Conservation (phyloP, 2,329 filamentous ascomycete species). For the Colletotrichum tofieldiae region DNA sequence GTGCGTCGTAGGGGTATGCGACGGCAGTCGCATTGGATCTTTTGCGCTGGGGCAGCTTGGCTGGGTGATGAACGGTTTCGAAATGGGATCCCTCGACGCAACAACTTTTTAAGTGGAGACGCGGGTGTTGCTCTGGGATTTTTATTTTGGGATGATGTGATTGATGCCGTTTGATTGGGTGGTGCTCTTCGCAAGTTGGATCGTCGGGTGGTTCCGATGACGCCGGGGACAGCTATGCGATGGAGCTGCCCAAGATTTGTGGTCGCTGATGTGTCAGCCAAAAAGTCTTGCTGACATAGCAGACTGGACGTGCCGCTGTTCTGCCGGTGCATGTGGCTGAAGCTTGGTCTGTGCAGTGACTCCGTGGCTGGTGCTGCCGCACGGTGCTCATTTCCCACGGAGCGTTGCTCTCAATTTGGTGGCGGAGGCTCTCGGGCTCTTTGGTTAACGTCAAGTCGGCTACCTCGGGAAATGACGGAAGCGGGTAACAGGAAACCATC, state of each 20-base stretch:
- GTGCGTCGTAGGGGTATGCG: constrained; percentile 18
- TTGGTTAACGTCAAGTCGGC: constrained; percentile 14
- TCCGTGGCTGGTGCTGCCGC: background rate
- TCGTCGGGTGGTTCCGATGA: constrained; percentile 22
- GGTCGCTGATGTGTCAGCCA: background rate
- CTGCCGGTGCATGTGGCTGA: background rate
- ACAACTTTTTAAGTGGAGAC: constrained; percentile 38
- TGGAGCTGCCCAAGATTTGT: background rate
- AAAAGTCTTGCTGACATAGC: no score
- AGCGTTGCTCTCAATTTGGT: background rate
- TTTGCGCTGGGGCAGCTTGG: constrained; percentile 26
- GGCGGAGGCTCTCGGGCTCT: constrained; percentile 11
- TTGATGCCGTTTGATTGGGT: constrained; percentile 21
- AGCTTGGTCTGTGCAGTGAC: background rate
- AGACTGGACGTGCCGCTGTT: background rate
- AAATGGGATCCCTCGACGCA: constrained; percentile 14
- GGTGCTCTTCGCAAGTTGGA: background rate
- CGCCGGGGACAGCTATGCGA: constrained; percentile 7
- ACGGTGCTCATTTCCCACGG: no score
- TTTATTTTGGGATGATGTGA: constrained; percentile 30
- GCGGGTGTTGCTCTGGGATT: background rate
- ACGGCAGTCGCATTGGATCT: constrained; percentile 22
- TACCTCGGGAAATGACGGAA: constrained; percentile 42
- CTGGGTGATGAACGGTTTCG: constrained; percentile 10
- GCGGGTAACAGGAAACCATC: constrained; percentile 19